These are phyloP conservation scores for Tolypocladium tropicale DNA, from an alignment of 2,329 filamentous ascomycete species.

Conservation along the genomic window DNA sequence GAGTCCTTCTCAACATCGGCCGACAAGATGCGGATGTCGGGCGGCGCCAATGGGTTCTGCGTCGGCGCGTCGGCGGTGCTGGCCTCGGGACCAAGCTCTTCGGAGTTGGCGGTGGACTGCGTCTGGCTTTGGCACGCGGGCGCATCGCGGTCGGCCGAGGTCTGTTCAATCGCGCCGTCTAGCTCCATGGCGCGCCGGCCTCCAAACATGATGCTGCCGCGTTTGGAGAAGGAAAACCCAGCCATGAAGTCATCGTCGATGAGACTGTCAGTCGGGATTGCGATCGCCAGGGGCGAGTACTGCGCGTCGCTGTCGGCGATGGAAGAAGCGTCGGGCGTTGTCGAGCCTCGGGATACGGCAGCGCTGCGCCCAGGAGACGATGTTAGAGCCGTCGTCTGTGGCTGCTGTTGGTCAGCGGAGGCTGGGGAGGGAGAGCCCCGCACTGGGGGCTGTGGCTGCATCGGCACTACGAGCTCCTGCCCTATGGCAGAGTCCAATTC, in stretches of 20 bases:
- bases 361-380: background rate
- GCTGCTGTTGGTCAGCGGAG: constrained; percentile 5
- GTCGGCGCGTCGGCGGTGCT: constrained; percentile 2
- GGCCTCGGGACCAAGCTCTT: background rate
- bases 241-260: constrained; percentile 49
- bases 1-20: constrained; percentile 51
- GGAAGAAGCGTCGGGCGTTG: constrained; percentile 8
- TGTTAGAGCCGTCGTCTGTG: constrained; percentile 3
- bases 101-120: background rate
- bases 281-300: constrained; percentile 43
- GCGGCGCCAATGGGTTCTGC: constrained; percentile 16
- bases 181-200: constrained; percentile 25
- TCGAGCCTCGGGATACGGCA: constrained; percentile 10
- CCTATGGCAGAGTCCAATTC: constrained; percentile 6
- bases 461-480: constrained; percentile 6
- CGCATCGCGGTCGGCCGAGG: background rate
- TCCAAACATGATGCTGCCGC: constrained; percentile 53
- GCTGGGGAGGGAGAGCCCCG: constrained; percentile 13
- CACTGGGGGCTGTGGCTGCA: constrained; percentile 11
- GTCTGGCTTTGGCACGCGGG: constrained; percentile 4
- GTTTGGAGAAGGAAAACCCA: constrained; percentile 49
- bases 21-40: constrained; percentile 42
- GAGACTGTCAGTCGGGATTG: constrained; percentile 45
- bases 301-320: constrained; percentile 17
- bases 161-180: constrained; percentile 7